phyloP scores from a whole-genome alignment of 495 filamentous ascomycete species.

The Neurospora sp. region DNA sequence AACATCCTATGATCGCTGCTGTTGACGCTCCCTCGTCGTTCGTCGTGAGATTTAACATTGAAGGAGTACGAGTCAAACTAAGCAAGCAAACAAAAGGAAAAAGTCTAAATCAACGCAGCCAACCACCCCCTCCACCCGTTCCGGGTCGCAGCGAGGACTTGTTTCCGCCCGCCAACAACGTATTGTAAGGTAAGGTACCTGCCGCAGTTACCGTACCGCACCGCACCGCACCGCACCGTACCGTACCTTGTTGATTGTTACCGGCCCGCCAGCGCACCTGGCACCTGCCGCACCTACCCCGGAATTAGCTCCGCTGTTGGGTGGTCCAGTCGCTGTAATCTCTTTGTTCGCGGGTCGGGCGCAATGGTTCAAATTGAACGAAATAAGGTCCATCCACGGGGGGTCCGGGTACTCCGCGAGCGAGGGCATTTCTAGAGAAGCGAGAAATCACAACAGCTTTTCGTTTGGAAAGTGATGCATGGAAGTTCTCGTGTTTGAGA shows the following conservation, averaged over 20 bases:
- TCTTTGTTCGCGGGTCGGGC: not conserved
- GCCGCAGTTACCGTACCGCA: not conserved
- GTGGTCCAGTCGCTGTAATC: not conserved
- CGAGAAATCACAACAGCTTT: not conserved
- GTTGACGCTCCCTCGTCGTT: not conserved
- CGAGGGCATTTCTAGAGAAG: not conserved
- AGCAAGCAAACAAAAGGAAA: not conserved
- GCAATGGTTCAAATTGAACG: not conserved
- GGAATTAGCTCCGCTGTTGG: not conserved
- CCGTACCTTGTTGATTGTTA: not conserved
- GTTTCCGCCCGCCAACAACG: too few species aligned
- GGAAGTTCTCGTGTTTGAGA: not conserved
- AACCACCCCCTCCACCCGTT: not conserved
- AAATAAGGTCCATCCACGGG: too few species aligned
- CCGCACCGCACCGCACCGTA: too few species aligned
- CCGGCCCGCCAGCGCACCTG: not conserved
- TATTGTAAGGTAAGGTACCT: not conserved
- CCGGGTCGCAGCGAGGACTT: not conserved
- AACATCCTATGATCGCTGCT: not conserved
- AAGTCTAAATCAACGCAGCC: not conserved
- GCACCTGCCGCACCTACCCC: not conserved
- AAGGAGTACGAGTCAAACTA: not conserved
- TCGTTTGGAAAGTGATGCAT: not conserved
- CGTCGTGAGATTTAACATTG: not conserved
- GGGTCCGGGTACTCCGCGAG: too few species aligned